These are phyloP conservation scores for Neophaeococcomyces mojaviensis DNA, from an alignment of 2,329 filamentous ascomycete genomes.

Conservation along the genomic window DNA sequence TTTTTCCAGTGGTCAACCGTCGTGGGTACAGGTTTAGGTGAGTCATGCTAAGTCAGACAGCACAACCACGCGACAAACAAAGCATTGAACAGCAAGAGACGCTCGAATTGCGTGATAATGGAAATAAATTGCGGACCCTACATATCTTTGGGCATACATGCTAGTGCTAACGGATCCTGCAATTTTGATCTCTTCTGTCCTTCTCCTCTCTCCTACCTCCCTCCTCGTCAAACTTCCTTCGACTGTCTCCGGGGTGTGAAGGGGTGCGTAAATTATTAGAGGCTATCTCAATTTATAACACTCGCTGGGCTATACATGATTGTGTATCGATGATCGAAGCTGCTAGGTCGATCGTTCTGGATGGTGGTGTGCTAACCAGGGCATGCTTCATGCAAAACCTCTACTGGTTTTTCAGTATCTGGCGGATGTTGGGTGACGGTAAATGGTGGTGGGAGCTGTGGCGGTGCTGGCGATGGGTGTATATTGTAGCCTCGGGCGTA, in stretches of 20 bases:
- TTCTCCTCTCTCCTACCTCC: background rate
- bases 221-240: background rate
- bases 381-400: constrained; percentile 12
- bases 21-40: too few relatives aligned
- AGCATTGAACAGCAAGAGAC: too few relatives aligned
- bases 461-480: too few relatives aligned
- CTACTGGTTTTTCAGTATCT: background rate
- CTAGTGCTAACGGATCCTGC: constrained; percentile 10
- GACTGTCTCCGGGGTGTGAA: background rate
- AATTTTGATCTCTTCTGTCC: constrained; percentile 1
- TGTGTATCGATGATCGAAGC: constrained; percentile 3
- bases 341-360: background rate
- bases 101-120: too few relatives aligned
- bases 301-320: constrained; percentile 6
- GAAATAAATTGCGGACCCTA: constrained; percentile 7
- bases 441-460: too few relatives aligned
- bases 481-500: too few relatives aligned
- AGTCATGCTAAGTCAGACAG: too few relatives aligned
- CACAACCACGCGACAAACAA: too few relatives aligned
- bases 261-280: background rate
- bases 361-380: background rate
- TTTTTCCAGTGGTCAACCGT: too few relatives aligned
- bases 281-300: background rate
- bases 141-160: constrained; percentile 12
- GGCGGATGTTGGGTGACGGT: background rate